Evolutionary conservation across 1,284 basidiomycete species (phyloP).

Genomic region (Cerrena zonata): DNA sequence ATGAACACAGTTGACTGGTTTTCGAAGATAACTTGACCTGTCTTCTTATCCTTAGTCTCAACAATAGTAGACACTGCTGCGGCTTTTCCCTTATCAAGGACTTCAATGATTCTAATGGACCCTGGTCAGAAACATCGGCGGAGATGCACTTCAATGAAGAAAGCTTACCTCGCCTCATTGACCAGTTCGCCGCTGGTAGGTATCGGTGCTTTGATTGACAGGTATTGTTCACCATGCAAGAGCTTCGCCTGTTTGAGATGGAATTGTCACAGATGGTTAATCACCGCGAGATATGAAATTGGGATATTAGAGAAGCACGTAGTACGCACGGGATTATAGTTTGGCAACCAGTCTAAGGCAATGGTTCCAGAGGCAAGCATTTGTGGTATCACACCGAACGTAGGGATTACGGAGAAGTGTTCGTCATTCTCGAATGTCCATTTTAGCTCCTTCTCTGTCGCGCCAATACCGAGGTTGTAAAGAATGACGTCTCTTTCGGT

Average conservation of each 20-base stretch:
- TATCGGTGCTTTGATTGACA: conserved; percentile 83
- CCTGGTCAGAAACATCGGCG: not conserved
- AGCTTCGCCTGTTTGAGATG: conserved; percentile 78
- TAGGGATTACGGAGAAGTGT: conserved; percentile 82
- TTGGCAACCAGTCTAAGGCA: conserved; percentile 82
- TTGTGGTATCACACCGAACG: conserved; percentile 95
- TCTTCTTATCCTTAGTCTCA: conserved; percentile 73
- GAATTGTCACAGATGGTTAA: conserved; percentile 3
- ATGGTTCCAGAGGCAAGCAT: conserved; percentile 65
- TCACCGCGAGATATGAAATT: not conserved
- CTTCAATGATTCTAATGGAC: conserved; percentile 60
- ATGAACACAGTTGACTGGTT: conserved; percentile 91
- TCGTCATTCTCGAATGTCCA: conserved; percentile 90
- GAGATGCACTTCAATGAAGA: not conserved
- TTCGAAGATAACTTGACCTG: conserved; percentile 84
- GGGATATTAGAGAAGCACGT: too few species aligned
- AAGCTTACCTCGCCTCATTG: conserved; percentile 62
- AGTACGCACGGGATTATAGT: conserved; percentile 79
- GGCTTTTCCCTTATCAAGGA: conserved; percentile 87
- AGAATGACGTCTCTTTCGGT: conserved; percentile 89
- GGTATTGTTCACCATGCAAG: conserved; percentile 96
- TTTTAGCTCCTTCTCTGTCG: conserved; percentile 85
- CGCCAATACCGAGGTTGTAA: conserved; percentile 96
- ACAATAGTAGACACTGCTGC: conserved; percentile 79
- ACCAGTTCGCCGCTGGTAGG: conserved; percentile 83